Percentiles rank a stretch among this genome's conserved stretches.
phyloP scores from a whole-genome alignment of 768 basidiomycete genomes.

The Coprinopsis cinerea region DNA sequence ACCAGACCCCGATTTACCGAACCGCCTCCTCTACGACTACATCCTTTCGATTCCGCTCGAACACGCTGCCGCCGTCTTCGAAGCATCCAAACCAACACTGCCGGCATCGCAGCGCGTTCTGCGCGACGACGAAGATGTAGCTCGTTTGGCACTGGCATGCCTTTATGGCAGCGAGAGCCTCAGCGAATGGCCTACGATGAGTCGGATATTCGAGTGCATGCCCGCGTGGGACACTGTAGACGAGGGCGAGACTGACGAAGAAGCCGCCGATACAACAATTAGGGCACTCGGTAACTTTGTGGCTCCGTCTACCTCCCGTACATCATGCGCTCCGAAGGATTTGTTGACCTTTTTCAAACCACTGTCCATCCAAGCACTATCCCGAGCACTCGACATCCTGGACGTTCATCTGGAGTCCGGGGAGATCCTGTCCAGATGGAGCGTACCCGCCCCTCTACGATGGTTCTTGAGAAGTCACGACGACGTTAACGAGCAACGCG shows the following conservation, averaged over 20 bases:
- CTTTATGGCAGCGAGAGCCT: conserved; percentile 77
- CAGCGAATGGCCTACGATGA: conserved; percentile 80
- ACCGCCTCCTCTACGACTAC: conserved; percentile 64
- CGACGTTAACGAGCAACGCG: conserved; percentile 63
- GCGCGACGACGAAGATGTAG: conserved; percentile 77
- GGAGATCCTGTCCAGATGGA: conserved; percentile 88
- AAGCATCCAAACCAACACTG: conserved; percentile 87
- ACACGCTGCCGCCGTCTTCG: conserved; percentile 71
- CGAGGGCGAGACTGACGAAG: conserved; percentile 58
- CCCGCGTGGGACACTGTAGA: conserved; percentile 76
- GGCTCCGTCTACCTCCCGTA: conserved; percentile 59
- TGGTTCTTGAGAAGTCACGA: conserved; percentile 84
- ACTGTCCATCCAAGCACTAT: conserved; percentile 67
- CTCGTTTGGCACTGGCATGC: conserved; percentile 78
- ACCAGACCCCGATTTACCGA: conserved; percentile 62
- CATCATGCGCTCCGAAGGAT: conserved; percentile 56
- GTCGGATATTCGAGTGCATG: conserved; percentile 89
- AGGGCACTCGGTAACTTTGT: conserved; percentile 76
- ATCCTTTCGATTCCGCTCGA: conserved; percentile 63
- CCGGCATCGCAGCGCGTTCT: conserved; percentile 66
- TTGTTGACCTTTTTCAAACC: conserved; percentile 80
- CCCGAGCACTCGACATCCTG: conserved; percentile 80
- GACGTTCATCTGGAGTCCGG: conserved; percentile 94
- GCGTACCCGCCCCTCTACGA: conserved; percentile 72
- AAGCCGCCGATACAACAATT: conserved; percentile 78